Conservation (phyloP, 345 rosid genomes). For the Populus pruinosa region DNA sequence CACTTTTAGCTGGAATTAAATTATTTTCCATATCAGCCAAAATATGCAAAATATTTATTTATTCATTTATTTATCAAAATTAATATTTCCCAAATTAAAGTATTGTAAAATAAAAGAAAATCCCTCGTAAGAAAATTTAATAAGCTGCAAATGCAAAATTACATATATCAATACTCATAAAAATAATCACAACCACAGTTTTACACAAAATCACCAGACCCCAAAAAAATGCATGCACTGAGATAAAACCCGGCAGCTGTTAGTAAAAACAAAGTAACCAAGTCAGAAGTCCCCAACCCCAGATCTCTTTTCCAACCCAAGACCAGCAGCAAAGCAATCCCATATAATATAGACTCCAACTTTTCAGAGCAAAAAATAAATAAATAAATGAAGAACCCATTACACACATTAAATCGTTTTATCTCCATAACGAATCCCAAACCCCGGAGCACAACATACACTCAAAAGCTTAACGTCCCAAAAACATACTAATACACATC, state of each 20-base stretch:
- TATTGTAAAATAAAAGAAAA: not conserved
- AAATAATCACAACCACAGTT: not conserved
- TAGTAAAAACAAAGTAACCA: not conserved
- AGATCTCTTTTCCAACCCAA: conserved; percentile 34
- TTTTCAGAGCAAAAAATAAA: not conserved
- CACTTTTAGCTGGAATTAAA: not conserved
- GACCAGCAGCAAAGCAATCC: conserved; percentile 11
- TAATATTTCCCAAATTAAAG: not conserved
- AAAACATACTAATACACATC: not conserved
- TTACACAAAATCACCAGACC: not conserved
- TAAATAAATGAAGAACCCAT: not conserved
- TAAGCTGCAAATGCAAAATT: not conserved
- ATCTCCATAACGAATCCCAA: conserved; percentile 14
- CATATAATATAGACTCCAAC: not conserved
- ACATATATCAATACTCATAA: not conserved
- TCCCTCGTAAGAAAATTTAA: not conserved
- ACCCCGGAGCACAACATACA: conserved; percentile 2
- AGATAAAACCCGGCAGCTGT: not conserved
- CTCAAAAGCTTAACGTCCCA: not conserved
- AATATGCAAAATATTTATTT: not conserved
- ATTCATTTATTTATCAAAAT: not conserved
- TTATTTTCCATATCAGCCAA: not conserved
- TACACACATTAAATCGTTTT: conserved; percentile 15
- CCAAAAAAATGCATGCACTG: conserved; percentile 1
- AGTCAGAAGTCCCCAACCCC: conserved; percentile 14